Percentiles rank a stretch among this genome's conserved stretches.
Evolutionary conservation across 805 yeast species (phyloP).

Genomic region (Teunomyces cretensis): DNA sequence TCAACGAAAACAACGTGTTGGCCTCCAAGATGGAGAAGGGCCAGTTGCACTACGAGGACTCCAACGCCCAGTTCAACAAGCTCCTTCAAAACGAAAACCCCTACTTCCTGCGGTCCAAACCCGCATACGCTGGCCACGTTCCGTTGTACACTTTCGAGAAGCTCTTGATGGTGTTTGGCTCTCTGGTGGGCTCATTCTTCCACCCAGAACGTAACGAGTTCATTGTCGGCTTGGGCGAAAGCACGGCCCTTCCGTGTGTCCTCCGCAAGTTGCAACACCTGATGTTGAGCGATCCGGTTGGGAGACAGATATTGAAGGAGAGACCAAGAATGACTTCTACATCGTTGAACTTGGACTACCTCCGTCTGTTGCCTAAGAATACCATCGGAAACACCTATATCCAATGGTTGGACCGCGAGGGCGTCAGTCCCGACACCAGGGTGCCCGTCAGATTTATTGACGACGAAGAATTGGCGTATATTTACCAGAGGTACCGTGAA

Average conservation of each 20-base stretch:
- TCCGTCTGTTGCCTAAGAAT: constrained; percentile 60
- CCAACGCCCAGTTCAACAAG: constrained; percentile 30
- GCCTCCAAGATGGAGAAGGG: constrained; percentile 63
- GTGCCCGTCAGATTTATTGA: constrained; percentile 84
- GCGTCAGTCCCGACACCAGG: constrained; percentile 91
- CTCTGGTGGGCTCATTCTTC: constrained; percentile 73
- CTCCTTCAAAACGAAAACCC: constrained; percentile 23
- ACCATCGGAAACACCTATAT: constrained; percentile 80
- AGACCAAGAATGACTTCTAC: constrained; percentile 80
- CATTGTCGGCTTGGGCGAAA: constrained; percentile 85
- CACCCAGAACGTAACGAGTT: constrained; percentile 77
- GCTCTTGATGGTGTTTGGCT: constrained; percentile 60
- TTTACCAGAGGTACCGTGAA: constrained; percentile 92
- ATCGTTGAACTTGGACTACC: constrained; percentile 60
- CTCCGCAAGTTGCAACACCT: constrained; percentile 59
- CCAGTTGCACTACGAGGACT: constrained; percentile 40
- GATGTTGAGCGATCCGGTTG: constrained; percentile 75
- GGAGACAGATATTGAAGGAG: constrained; percentile 75
- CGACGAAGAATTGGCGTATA: constrained; percentile 86
- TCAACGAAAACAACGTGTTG: constrained; percentile 47
- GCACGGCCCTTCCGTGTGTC: constrained; percentile 74
- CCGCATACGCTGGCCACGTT: constrained; percentile 73
- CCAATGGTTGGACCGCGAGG: constrained; percentile 80
- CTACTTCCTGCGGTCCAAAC: constrained; percentile 38
- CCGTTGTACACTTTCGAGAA: constrained; percentile 69